phyloP scores from a whole-genome alignment of 768 basidiomycete genomes.

The Artomyces pyxidatus region DNA sequence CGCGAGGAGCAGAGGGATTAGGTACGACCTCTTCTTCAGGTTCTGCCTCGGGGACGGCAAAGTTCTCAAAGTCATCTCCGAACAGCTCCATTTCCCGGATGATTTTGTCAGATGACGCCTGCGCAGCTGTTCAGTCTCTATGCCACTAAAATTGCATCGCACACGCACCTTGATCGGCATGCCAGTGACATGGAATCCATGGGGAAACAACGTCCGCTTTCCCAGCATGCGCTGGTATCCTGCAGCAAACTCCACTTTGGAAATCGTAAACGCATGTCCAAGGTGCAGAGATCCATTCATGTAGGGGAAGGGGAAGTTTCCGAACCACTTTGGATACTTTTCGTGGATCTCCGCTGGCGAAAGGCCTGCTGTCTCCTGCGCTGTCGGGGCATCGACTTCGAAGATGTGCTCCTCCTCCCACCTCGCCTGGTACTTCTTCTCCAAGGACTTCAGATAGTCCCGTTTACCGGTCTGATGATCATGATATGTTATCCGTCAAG shows the following conservation, averaged over 20 bases:
- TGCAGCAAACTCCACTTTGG: conserved; percentile 94
- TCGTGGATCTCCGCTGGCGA: conserved; percentile 57
- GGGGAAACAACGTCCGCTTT: conserved; percentile 92
- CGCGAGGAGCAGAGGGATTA: conserved; percentile 32
- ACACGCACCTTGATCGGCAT: conserved; percentile 94
- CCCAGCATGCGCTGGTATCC: conserved; percentile 95
- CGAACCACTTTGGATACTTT: conserved; percentile 94
- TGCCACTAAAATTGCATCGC: neutral
- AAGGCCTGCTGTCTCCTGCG: conserved; percentile 55
- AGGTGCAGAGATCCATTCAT: conserved; percentile 98
- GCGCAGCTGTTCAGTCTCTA: neutral
- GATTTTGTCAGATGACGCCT: conserved; percentile 98
- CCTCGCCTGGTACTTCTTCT: conserved; percentile 73
- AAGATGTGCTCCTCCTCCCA: conserved; percentile 79
- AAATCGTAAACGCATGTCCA: conserved; percentile 96
- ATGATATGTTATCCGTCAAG: neutral
- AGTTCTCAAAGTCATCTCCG: conserved; percentile 80
- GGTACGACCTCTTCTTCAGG: conserved; percentile 33
- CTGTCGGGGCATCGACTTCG: conserved; percentile 74
- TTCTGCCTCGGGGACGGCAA: conserved; percentile 40
- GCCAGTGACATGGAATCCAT: conserved; percentile 95
- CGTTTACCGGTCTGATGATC: conserved; percentile 79
- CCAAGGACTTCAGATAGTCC: conserved; percentile 76
- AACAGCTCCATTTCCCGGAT: conserved; percentile 96
- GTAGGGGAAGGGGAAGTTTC: conserved; percentile 93